Base-by-base conservation (phyloP, 129 eudicot genomes). In the Artemisia tridentata region DNA sequence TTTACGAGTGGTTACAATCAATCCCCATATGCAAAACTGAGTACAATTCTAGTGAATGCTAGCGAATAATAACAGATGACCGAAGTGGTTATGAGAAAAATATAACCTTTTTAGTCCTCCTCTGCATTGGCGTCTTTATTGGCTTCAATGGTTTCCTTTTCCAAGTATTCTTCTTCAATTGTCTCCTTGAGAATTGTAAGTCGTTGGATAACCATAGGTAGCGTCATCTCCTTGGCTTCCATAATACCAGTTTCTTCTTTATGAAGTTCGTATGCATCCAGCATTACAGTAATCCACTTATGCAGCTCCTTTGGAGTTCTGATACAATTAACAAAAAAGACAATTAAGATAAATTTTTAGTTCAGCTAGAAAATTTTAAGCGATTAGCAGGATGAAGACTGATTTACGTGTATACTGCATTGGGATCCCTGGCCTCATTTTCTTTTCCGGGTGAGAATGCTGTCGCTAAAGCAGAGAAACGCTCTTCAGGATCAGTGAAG, bases 291-390 rank as follows among this genome's bases (percentile, higher is more conserved):
- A 55, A 93, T 79, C 98, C 98, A 93, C 81, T 87, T 87, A 83
- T 90, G 98, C 72, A 93, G 91, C 84, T 93, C 98, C 82, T 93
- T 88, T 3, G 98, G 98, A 16, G 87, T 87, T 65, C 96, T 92
- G 78, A 29, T 18, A 67, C 68, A 74, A 60, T 53, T 74, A 74
- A 14, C 2, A 54, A 56, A 67, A 6, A 48, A 27, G 5, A 13
- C 27, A n/a, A 65, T 38, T 21, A 52, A 41, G 16, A 27, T 1
- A 25, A 47, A 75, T 65, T 29, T 7, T 34, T n/a, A 16, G 66
- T 10, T 53, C 71, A 51, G 16, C 51, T 63, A 34, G 15, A 29
- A 18, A 41, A 43, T 6, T 17, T 56, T 11, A 7, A 9, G 38
- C 15, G 38, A 31, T 20, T 4, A 14, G 45, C 21, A 11, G n/a